phyloP scores from a whole-genome alignment of 1,284 basidiomycete species.

The Fomitopsis palustris region DNA sequence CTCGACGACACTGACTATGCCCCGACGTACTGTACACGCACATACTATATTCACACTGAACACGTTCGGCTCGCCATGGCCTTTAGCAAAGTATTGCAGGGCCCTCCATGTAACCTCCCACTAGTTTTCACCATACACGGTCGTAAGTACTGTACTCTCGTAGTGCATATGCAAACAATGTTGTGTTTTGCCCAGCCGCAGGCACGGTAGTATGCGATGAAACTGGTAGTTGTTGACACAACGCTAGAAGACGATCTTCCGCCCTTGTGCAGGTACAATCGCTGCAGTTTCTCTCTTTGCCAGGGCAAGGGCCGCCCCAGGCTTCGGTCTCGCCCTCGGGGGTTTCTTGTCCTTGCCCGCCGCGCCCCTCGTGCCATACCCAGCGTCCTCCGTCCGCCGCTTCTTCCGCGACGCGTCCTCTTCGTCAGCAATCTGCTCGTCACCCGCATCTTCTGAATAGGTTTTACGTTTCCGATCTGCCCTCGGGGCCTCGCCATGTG shows the following conservation, averaged over 20 bases:
- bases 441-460: slow-evolving; percentile 7
- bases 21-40: neutral
- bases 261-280: slow-evolving; percentile 78
- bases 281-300: slow-evolving; percentile 85
- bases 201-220: too few relatives aligned
- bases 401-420: slow-evolving; percentile 13
- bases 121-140: slow-evolving; percentile 3
- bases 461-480: slow-evolving; percentile 9
- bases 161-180: neutral
- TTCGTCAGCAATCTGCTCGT: slow-evolving; percentile 7
- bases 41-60: neutral
- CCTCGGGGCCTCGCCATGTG: slow-evolving; percentile 3
- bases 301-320: slow-evolving; percentile 87
- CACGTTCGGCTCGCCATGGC: neutral
- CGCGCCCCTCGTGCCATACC: slow-evolving; percentile 1
- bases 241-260: slow-evolving; percentile 78
- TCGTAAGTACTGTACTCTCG: neutral
- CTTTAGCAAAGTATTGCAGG: neutral
- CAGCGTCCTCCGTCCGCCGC: slow-evolving; percentile 5
- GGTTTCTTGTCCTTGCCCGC: slow-evolving; percentile 11
- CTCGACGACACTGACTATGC: neutral
- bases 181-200: neutral
- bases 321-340: slow-evolving; percentile 53
- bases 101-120: neutral
- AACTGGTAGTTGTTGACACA: too few relatives aligned